These are phyloP conservation scores for Strigomonas oncopelti DNA, from an alignment of 208 protist species.

Conservation along the genomic window DNA sequence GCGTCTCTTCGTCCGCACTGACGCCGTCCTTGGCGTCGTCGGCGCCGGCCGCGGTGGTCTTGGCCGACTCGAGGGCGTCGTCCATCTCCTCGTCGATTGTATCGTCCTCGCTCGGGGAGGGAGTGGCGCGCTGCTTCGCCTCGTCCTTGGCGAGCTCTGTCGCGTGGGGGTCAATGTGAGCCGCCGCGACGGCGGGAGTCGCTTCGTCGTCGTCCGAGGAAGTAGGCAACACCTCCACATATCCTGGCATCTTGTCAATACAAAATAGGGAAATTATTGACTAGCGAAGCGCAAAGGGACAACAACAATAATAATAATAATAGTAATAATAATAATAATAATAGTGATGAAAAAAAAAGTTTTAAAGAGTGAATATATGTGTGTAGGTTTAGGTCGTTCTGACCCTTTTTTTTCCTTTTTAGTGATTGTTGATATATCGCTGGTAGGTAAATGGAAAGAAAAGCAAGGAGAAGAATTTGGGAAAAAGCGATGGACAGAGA, in stretches of 20 bases:
- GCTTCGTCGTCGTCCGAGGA: slow-evolving; percentile 23
- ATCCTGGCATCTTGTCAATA: too few species aligned
- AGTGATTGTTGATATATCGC: not conserved
- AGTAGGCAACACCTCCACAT: slow-evolving; percentile 18
- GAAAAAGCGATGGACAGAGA: too few species aligned
- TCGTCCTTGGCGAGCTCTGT: not conserved
- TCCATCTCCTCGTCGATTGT: not conserved
- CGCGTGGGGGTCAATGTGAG: not conserved
- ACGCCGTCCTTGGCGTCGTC: not conserved
- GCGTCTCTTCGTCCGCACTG: not conserved
- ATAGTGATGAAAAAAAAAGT: slow-evolving; percentile 4
- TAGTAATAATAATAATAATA: slow-evolving; percentile 15
- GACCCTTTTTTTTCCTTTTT: slow-evolving; percentile 2
- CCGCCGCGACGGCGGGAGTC: not conserved
- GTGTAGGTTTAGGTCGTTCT: too few species aligned
- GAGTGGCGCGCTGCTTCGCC: not conserved
- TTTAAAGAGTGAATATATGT: not conserved
- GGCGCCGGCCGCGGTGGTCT: not conserved
- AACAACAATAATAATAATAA: slow-evolving; percentile 5
- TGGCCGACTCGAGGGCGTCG: too few species aligned
- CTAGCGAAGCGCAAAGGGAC: not conserved
- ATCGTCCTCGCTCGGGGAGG: not conserved
- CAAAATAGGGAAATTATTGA: too few species aligned
- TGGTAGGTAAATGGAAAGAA: not conserved
- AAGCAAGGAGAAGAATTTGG: not conserved